phyloP scores from a whole-genome alignment of 2,329 filamentous ascomycete genomes.

The Davidsoniella neocaledoniae region DNA sequence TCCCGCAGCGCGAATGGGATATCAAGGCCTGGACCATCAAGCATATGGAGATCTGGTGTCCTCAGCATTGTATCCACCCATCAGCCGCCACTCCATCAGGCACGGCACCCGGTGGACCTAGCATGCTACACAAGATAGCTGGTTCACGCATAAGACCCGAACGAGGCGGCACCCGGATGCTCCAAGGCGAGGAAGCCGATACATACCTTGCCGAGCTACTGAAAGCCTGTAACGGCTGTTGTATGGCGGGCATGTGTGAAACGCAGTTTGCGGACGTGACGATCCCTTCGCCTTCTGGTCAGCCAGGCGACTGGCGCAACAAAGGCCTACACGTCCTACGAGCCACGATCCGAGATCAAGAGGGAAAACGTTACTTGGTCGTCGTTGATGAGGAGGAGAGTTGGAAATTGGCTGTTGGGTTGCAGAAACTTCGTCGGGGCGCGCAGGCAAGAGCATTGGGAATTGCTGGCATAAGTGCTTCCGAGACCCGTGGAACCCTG shows the following conservation, averaged over 20 bases:
- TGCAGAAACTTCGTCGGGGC: constrained; percentile 43
- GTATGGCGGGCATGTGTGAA: constrained; percentile 35
- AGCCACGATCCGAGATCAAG: constrained; percentile 47
- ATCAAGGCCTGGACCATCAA: constrained; percentile 97
- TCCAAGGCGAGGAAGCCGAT: constrained; percentile 49
- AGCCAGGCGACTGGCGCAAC: constrained; percentile 37
- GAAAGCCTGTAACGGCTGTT: constrained; percentile 47
- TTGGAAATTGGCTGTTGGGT: constrained; percentile 48
- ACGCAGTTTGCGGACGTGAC: constrained; percentile 28
- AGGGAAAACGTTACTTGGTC: constrained; percentile 49
- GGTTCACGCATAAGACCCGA: constrained; percentile 29
- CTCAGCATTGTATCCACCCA: constrained; percentile 40
- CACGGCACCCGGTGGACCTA: constrained; percentile 24
- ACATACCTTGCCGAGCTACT: constrained; percentile 45
- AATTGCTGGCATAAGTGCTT: constrained; percentile 36
- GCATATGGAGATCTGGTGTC: constrained; percentile 74
- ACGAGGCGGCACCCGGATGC: constrained; percentile 31
- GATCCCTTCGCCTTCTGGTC: constrained; percentile 22
- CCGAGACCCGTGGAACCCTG: constrained; percentile 37
- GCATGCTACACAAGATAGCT: constrained; percentile 31
- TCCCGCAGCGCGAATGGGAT: constrained; percentile 96
- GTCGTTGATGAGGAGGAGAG: constrained; percentile 46
- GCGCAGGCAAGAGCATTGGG: constrained; percentile 43
- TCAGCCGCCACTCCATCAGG: constrained; percentile 25
- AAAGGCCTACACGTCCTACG: constrained; percentile 45